phyloP scores from a whole-genome alignment of 768 basidiomycete species.

The Lactifluus pinguis region DNA sequence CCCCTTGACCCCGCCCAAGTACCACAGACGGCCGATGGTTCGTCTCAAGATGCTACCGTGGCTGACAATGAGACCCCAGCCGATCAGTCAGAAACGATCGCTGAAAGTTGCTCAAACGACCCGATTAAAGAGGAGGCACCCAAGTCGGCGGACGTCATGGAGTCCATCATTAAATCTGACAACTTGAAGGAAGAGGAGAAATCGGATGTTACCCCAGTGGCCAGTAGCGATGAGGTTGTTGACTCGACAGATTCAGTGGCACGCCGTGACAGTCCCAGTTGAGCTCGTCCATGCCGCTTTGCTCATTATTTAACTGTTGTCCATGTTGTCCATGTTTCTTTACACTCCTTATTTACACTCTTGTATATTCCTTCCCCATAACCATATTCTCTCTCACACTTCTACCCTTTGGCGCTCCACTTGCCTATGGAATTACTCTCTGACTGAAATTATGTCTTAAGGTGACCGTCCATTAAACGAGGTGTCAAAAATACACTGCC shows the following conservation, averaged over 20 bases:
- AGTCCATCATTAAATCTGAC: neutral
- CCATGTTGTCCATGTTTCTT: neutral
- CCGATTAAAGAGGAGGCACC: neutral
- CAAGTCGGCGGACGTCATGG: neutral
- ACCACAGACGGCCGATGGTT: neutral
- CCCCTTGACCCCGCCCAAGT: neutral
- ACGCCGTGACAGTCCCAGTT: neutral
- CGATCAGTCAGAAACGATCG: slow-evolving; percentile 1
- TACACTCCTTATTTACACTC: neutral
- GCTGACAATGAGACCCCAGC: neutral
- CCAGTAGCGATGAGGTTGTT: neutral
- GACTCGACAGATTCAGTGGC: neutral
- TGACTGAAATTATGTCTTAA: neutral
- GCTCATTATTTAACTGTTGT: neutral
- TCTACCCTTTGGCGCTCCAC: too few species aligned
- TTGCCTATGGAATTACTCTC: too few species aligned
- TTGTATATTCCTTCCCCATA: neutral
- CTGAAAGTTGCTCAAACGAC: slow-evolving; percentile 1
- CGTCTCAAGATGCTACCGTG: neutral
- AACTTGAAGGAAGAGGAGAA: neutral
- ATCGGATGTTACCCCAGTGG: neutral
- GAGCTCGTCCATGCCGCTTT: neutral
- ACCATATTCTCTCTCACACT: neutral
- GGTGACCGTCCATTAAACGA: neutral
- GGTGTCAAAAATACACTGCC: neutral